These are phyloP conservation scores for Pythium dissotocum DNA, from an alignment of 352 stramenopile genomes.

Conservation along the genomic window DNA sequence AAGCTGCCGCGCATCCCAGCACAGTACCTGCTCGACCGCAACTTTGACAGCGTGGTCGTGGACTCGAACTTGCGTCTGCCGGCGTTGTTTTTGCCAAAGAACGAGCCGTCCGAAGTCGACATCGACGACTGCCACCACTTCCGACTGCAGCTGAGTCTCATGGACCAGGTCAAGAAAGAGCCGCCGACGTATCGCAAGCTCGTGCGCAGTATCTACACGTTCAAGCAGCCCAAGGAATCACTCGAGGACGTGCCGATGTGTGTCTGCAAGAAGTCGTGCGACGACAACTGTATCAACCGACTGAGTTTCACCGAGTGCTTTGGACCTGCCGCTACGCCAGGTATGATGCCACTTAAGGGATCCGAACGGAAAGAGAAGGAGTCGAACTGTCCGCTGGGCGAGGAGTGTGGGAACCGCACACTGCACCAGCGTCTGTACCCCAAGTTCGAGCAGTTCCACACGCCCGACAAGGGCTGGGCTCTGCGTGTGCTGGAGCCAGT, in stretches of 20 bases:
- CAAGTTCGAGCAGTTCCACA: constrained; percentile 73
- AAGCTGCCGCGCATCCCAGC: constrained; percentile 78
- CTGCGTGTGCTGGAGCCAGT: constrained; percentile 79
- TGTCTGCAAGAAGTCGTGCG: constrained; percentile 76
- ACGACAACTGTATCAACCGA: constrained; percentile 94
- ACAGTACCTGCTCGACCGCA: constrained; percentile 65
- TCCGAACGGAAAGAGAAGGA: constrained; percentile 45
- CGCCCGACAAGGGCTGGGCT: constrained; percentile 91
- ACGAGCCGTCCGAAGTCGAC: constrained; percentile 50
- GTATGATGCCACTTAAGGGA: constrained; percentile 38
- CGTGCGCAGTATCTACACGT: constrained; percentile 81
- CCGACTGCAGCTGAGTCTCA: constrained; percentile 58
- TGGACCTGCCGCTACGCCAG: constrained; percentile 58
- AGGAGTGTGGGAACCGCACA: constrained; percentile 91
- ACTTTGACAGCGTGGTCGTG: constrained; percentile 68
- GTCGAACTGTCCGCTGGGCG: constrained; percentile 90
- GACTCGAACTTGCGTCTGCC: constrained; percentile 78
- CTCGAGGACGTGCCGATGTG: constrained; percentile 81
- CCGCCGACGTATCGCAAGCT: constrained; percentile 80
- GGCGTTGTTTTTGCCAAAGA: constrained; percentile 78
- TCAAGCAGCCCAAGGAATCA: constrained; percentile 76
- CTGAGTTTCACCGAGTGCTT: constrained; percentile 93
- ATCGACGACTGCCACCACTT: constrained; percentile 76
- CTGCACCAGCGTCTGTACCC: constrained; percentile 85
- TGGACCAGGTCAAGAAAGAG: constrained; percentile 76